A percentile compares a stretch with the other conserved stretches of the same genome.
Conservation (phyloP, 129 eudicot genomes). For the Flaveria brownii region DNA sequence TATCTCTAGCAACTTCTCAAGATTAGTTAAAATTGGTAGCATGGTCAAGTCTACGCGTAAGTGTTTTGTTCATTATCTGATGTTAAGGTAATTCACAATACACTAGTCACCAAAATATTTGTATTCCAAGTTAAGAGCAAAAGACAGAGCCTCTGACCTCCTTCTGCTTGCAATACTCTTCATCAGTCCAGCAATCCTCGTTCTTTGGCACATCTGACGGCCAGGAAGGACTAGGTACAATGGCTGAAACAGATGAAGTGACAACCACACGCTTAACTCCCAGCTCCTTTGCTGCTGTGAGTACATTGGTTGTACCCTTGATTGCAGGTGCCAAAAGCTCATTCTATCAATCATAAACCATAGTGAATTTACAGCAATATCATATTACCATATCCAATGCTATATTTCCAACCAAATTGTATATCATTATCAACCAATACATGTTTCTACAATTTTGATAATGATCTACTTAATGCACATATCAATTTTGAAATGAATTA, state of each 20-base stretch:
- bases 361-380: background rate
- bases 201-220: slow-evolving; percentile 63
- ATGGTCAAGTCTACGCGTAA: slow-evolving; percentile 10
- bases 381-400: slow-evolving; percentile 12
- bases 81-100: slow-evolving; percentile 10
- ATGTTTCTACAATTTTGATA: background rate
- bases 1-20: background rate
- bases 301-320: slow-evolving; percentile 83
- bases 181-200: slow-evolving; percentile 95
- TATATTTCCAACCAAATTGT: slow-evolving; percentile 17
- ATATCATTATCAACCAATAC: slow-evolving; percentile 17
- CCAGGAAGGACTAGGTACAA: slow-evolving; percentile 76
- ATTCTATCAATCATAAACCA: slow-evolving; percentile 43
- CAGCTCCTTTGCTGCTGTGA: slow-evolving; percentile 76
- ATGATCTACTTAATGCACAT: background rate
- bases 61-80: slow-evolving; percentile 19
- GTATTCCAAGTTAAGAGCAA: background rate
- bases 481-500: background rate
- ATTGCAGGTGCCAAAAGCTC: slow-evolving; percentile 78
- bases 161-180: slow-evolving; percentile 74
- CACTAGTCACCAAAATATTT: background rate
- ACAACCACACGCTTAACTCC: slow-evolving; percentile 91
- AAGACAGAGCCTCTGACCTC: slow-evolving; percentile 45
- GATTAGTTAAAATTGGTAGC: background rate
- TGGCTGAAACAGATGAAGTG: slow-evolving; percentile 84